Evolutionary conservation across 2,329 filamentous ascomycete species (phyloP), one percentile per base, ranked within the genome.

Genomic region (Colletotrichum echinochloae): DNA sequence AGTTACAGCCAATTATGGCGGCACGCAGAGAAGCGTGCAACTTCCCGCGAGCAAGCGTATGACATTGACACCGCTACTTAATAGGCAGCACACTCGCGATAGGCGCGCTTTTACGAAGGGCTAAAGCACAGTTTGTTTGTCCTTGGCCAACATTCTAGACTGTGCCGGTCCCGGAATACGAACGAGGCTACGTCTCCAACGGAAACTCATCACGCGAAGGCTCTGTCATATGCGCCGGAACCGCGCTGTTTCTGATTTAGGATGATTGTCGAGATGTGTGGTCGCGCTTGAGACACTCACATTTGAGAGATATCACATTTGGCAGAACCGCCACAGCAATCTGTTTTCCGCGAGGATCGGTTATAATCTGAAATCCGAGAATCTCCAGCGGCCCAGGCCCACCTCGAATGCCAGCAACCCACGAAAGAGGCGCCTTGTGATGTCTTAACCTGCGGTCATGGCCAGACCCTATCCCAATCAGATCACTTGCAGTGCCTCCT

Each of bases 351-450:
- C 3, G n/a, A 60, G 41, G 46, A 26, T 57, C 14, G n/a, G 23
- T 49, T 33, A 70, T 28, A 56, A 49, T 56, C 49, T 49, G 49
- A 20, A 48, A 51, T 44, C 28, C 39, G 30, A 60, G 35, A 64
- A 39, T 26, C 28, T 37, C 30, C 55, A 56, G 41, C 46, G 16
- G 23, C 56, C 41, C 52, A 66, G 20, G 16, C 51, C 23, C 46
- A 59, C 39, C 26, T n/a, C 49, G 26, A 37, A 26, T 61, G 26
- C 39, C 14, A 56, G 28, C 12, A n/a, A 44, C 39, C 33, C 49
- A 14, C 60, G 33, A 49, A 49, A 20, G 60, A 14, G 11, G 16
- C 33, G 18, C 46, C 33, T 51, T 14, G 11, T 28, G 41, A 46
- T 26, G 46, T 60, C 33, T 51, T 39, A 23, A 20, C 51, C 9